These are phyloP conservation scores for Lathyrus tuberosus DNA, from an alignment of 306 rosid species.

Conservation along the genomic window DNA sequence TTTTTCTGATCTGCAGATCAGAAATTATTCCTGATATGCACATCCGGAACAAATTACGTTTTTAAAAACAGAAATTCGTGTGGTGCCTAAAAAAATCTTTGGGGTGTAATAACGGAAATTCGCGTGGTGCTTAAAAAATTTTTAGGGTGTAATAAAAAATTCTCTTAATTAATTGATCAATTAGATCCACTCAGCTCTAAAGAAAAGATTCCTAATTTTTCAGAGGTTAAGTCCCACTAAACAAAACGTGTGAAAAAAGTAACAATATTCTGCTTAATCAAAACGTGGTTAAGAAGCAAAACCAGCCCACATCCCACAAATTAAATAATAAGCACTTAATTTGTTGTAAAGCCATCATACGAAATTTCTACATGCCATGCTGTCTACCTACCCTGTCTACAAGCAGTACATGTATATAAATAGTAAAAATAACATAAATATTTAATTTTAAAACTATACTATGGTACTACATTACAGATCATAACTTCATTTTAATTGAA, in stretches of 20 bases:
- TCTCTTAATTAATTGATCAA: slow-evolving; percentile 23
- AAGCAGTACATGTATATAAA: not conserved
- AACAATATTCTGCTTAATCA: slow-evolving; percentile 25
- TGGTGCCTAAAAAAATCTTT: no score
- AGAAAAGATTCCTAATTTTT: slow-evolving; percentile 40
- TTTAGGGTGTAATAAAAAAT: no score
- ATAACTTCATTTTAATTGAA: slow-evolving; percentile 25
- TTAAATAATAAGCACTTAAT: slow-evolving; percentile 20
- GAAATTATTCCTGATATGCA: no score
- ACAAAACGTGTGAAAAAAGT: slow-evolving; percentile 50
- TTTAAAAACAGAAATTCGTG: no score
- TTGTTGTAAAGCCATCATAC: not conserved
- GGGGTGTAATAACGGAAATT: no score
- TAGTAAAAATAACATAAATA: not conserved
- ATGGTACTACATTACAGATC: slow-evolving; percentile 32
- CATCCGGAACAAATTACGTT: no score
- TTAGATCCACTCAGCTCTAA: slow-evolving; percentile 15
- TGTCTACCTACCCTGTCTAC: slow-evolving; percentile 9
- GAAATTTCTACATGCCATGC: slow-evolving; percentile 13
- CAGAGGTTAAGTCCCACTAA: slow-evolving; percentile 32
- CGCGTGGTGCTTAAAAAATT: no score
- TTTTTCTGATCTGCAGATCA: no score
- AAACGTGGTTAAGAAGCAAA: slow-evolving; percentile 41
- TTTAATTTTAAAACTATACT: slow-evolving; percentile 4
- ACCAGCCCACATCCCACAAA: slow-evolving; percentile 23